These are phyloP conservation scores for Lentinus tigrinus DNA, from an alignment of 768 basidiomycete species.

Conservation along the genomic window DNA sequence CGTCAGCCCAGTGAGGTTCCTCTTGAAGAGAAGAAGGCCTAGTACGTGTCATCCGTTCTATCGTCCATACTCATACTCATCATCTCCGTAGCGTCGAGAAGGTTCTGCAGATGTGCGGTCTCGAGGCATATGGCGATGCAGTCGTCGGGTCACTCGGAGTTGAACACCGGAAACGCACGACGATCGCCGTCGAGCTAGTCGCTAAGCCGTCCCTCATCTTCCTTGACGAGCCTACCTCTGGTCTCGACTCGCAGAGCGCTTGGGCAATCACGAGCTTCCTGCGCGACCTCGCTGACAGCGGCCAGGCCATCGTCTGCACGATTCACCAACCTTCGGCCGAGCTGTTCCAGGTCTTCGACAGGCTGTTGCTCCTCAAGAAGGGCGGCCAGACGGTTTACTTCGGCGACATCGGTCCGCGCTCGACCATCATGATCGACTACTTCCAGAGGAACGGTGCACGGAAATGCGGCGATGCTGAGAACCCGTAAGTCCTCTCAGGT, in stretches of 20 bases:
- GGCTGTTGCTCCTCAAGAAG: slow-evolving; percentile 70
- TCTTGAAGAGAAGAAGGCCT: slow-evolving; percentile 70
- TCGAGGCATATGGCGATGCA: slow-evolving; percentile 65
- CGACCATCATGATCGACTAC: slow-evolving; percentile 66
- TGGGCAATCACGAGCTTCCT: slow-evolving; percentile 82
- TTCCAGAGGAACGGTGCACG: slow-evolving; percentile 71
- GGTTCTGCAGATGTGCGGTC: slow-evolving; percentile 60
- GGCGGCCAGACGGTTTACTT: slow-evolving; percentile 74
- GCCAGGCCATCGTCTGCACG: slow-evolving; percentile 91
- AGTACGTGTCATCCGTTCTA: slow-evolving; percentile 45
- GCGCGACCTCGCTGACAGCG: slow-evolving; percentile 70
- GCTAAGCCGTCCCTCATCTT: slow-evolving; percentile 85
- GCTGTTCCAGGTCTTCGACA: slow-evolving; percentile 81
- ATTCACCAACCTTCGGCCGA: slow-evolving; percentile 77
- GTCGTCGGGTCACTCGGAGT: slow-evolving; percentile 66
- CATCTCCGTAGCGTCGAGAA: slow-evolving; percentile 43
- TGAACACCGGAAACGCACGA: slow-evolving; percentile 78
- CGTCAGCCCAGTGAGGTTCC: slow-evolving; percentile 71
- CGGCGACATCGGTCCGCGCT: slow-evolving; percentile 65
- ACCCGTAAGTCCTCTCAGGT: slow-evolving; percentile 51
- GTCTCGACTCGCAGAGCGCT: slow-evolving; percentile 83
- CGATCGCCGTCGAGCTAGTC: slow-evolving; percentile 85
- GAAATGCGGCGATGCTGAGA: slow-evolving; percentile 61
- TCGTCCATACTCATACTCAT: neutral
- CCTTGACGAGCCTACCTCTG: slow-evolving; percentile 86